phyloP scores from a whole-genome alignment of 257 asterid genomes.

The Nicotiana paniculata region DNA sequence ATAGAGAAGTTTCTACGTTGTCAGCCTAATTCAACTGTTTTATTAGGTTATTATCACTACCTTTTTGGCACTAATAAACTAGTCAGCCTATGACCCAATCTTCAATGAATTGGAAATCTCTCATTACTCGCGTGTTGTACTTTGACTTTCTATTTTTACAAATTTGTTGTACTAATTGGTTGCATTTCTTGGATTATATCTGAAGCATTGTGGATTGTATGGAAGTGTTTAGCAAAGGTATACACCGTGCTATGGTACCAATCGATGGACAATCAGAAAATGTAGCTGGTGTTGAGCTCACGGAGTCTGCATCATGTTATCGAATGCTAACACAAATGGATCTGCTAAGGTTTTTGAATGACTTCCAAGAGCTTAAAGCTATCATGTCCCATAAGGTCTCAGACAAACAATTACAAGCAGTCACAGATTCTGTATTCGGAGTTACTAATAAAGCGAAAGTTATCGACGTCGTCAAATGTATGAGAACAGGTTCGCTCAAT shows the following conservation, averaged over 20 bases:
- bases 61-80: too few species aligned
- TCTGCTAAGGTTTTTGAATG: slow-evolving; percentile 48
- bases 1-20: too few species aligned
- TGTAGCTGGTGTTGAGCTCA: slow-evolving; percentile 59
- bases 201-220: slow-evolving; percentile 69
- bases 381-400: slow-evolving; percentile 26
- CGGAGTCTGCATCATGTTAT: slow-evolving; percentile 74
- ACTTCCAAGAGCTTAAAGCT: slow-evolving; percentile 40
- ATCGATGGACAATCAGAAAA: slow-evolving; percentile 60
- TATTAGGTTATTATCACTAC: too few species aligned
- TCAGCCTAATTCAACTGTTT: too few species aligned
- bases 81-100: not conserved
- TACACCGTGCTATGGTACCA: slow-evolving; percentile 86
- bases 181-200: not conserved
- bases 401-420: slow-evolving; percentile 35
- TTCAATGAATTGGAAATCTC: not conserved
- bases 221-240: slow-evolving; percentile 92
- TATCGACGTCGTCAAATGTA: slow-evolving; percentile 60
- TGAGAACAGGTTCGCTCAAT: slow-evolving; percentile 56
- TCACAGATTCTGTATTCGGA: slow-evolving; percentile 48
- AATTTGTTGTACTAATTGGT: not conserved
- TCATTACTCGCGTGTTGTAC: not conserved
- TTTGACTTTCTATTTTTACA: not conserved
- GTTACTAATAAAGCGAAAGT: slow-evolving; percentile 44
- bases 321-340: slow-evolving; percentile 90